phyloP scores from a whole-genome alignment of 345 rosid genomes.

The Crucihimalaya himalaica region DNA sequence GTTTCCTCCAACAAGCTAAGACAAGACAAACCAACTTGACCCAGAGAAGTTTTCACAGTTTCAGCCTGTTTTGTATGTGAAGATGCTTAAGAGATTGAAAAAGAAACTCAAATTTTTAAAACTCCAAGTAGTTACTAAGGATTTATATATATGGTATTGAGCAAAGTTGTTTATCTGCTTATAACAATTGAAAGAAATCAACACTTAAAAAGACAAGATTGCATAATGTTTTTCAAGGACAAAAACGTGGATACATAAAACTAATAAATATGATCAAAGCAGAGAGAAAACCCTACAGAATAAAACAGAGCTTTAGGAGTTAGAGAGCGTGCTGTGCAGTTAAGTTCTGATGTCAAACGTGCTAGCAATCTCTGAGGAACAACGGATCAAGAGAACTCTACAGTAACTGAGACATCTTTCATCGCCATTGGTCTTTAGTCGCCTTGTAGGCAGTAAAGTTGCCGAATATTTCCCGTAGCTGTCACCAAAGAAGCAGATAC shows the following conservation, averaged over 20 bases:
- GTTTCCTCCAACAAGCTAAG: constrained; percentile 53
- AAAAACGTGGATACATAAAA: constrained; percentile 1
- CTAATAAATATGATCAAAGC: constrained; percentile 32
- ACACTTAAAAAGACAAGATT: constrained; percentile 15
- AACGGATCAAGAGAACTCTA: constrained; percentile 31
- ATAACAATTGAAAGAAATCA: constrained; percentile 30
- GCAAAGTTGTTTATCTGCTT: constrained; percentile 33
- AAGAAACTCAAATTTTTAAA: neutral
- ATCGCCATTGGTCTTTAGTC: constrained; percentile 47
- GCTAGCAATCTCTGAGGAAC: constrained; percentile 35
- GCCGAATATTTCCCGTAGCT: constrained; percentile 98
- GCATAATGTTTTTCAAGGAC: constrained; percentile 15
- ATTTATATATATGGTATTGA: constrained; percentile 27
- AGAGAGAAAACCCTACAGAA: constrained; percentile 27
- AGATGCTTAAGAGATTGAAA: constrained; percentile 17
- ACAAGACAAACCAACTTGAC: constrained; percentile 6
- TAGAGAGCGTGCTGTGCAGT: constrained; percentile 39
- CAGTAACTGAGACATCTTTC: constrained; percentile 26
- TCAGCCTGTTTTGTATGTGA: constrained; percentile 26
- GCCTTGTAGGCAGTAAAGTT: constrained; percentile 96
- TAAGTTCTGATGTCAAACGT: constrained; percentile 28
- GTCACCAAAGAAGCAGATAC: constrained; percentile 28
- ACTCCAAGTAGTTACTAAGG: constrained; percentile 4
- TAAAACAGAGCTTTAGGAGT: constrained; percentile 21
- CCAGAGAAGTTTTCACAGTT: constrained; percentile 33